Conservation (phyloP, 1,284 basidiomycete genomes). For the Paramarasmius palmivorus region DNA sequence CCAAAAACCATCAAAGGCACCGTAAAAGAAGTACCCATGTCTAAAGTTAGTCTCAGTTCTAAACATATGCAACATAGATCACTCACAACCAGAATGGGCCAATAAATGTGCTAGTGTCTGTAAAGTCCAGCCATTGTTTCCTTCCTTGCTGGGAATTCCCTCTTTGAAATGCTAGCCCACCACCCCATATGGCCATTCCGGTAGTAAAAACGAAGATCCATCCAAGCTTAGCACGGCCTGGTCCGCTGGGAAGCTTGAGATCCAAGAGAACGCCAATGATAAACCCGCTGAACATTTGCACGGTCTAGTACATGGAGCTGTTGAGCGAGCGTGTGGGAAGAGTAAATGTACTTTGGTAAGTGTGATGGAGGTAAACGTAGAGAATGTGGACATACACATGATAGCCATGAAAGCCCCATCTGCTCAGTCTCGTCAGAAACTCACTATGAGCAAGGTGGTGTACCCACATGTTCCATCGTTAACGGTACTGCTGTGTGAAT, state of each 20-base stretch:
- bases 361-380: too few species aligned
- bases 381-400: too few species aligned
- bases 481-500: slow-evolving; percentile 26
- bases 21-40: too few species aligned
- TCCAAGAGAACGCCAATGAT: slow-evolving; percentile 22
- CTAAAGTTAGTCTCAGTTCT: too few species aligned
- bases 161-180: slow-evolving; percentile 26
- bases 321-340: slow-evolving; percentile 28
- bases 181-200: slow-evolving; percentile 28
- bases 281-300: slow-evolving; percentile 28
- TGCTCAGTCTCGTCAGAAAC: not conserved
- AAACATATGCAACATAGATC: too few species aligned
- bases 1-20: too few species aligned
- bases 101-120: not conserved
- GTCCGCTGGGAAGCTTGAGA: slow-evolving; percentile 13
- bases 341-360: slow-evolving; percentile 25
- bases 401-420: too few species aligned
- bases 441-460: not conserved
- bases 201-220: slow-evolving; percentile 25
- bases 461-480: slow-evolving; percentile 26
- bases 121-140: slow-evolving; percentile 5
- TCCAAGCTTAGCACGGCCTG: slow-evolving; percentile 24
- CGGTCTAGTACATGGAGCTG: slow-evolving; percentile 29
- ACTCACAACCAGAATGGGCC: not conserved
- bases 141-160: slow-evolving; percentile 23